Evolutionary conservation across 2,329 filamentous ascomycete species (phyloP).

Genomic region (Dothideomycetes sp.): DNA sequence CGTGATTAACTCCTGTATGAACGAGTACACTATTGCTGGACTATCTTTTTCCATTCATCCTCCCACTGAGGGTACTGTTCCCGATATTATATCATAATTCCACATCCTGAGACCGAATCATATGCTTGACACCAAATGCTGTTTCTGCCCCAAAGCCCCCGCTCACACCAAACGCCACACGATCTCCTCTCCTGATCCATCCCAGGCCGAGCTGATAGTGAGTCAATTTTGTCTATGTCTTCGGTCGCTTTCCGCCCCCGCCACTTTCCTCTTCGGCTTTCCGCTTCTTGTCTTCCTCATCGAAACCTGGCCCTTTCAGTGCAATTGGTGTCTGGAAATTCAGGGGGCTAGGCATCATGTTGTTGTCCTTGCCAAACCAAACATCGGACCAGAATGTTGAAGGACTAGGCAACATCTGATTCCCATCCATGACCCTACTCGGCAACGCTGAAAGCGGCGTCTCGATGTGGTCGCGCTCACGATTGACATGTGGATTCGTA

Average conservation of each 20-base stretch:
- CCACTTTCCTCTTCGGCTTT: conserved; percentile 15
- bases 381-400: conserved; percentile 82
- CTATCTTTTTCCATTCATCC: too few species aligned
- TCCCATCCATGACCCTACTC: conserved; percentile 78
- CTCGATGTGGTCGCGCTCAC: conserved; percentile 42
- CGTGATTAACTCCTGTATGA: too few species aligned
- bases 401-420: conserved; percentile 70
- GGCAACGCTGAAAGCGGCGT: conserved; percentile 92
- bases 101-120: too few species aligned
- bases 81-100: too few species aligned
- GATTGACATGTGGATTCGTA: conserved; percentile 28
- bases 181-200: too few species aligned
- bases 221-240: too few species aligned
- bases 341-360: conserved; percentile 82
- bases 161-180: too few species aligned
- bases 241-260: conserved; percentile 14
- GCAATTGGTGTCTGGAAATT: conserved; percentile 75
- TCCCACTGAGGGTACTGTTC: too few species aligned
- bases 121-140: too few species aligned
- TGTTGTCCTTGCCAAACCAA: conserved; percentile 48
- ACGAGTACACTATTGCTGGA: too few species aligned
- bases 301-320: conserved; percentile 17
- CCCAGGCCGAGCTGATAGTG: too few species aligned
- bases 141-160: too few species aligned
- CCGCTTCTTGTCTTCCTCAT: conserved; percentile 18